Evolutionary conservation across 2,329 filamentous ascomycete species (phyloP).

Genomic region (Stemphylium beticola): DNA sequence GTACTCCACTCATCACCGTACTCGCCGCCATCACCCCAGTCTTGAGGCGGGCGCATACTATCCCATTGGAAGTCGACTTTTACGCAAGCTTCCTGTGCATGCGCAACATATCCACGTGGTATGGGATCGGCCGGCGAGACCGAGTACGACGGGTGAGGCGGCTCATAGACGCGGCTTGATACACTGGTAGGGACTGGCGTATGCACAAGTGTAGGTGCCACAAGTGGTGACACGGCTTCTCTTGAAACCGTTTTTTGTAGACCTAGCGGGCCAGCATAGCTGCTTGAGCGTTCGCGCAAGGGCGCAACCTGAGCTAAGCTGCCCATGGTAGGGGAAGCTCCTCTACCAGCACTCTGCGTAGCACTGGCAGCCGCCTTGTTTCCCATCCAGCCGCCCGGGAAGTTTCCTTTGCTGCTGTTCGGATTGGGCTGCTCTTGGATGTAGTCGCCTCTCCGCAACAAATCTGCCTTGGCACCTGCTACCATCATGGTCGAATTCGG

Average conservation of each 20-base stretch:
- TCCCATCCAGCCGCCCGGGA: conserved; percentile 62
- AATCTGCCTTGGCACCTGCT: conserved; percentile 82
- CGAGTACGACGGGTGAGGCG: conserved; percentile 82
- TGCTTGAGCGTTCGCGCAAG: conserved; percentile 57
- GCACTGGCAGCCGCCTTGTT: conserved; percentile 39
- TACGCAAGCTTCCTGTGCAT: conserved; percentile 85
- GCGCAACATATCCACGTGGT: conserved; percentile 84
- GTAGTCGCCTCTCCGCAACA: conserved; percentile 75
- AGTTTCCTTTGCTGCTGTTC: conserved; percentile 54
- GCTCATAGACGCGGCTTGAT: conserved; percentile 63
- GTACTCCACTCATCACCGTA: conserved; percentile 93
- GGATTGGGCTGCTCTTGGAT: conserved; percentile 54
- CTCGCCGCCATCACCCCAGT: conserved; percentile 87
- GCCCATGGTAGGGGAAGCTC: conserved; percentile 35
- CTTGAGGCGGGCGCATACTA: conserved; percentile 76
- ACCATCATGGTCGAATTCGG: conserved; percentile 88
- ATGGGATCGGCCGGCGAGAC: conserved; percentile 81
- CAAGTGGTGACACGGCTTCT: conserved; percentile 27
- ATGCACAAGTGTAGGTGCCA: conserved; percentile 5
- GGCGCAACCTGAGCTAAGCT: conserved; percentile 49
- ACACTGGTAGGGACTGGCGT: conserved; percentile 23
- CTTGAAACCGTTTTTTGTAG: conserved; percentile 36
- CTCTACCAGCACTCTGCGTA: conserved; percentile 28
- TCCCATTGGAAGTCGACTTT: conserved; percentile 97
- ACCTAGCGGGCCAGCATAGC: conserved; percentile 29